phyloP scores from a whole-genome alignment of 1,284 basidiomycete species.

The Sanghuangporus weigelae region DNA sequence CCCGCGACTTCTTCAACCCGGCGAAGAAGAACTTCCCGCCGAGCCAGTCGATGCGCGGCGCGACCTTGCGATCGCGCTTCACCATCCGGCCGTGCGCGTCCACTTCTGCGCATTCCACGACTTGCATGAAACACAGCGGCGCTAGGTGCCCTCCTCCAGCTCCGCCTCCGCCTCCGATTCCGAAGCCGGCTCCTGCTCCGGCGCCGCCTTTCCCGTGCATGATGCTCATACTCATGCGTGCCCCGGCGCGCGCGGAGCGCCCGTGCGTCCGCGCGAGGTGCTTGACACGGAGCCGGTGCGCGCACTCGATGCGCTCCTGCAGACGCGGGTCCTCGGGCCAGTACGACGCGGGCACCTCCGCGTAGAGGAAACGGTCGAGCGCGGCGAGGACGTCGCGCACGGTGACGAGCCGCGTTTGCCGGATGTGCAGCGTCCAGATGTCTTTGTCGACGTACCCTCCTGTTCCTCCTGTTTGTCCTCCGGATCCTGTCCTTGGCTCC shows the following conservation, averaged over 20 bases:
- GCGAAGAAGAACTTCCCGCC: slow-evolving; percentile 11
- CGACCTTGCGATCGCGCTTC: slow-evolving; percentile 2
- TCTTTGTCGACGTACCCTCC: not conserved
- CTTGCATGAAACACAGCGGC: slow-evolving; percentile 7
- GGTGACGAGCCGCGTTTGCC: not conserved
- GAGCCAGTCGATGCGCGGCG: slow-evolving; percentile 8
- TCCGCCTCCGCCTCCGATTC: too few relatives aligned
- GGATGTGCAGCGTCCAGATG: not conserved
- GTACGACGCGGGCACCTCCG: not conserved
- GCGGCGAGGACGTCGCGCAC: slow-evolving; percentile 7
- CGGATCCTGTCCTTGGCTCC: too few relatives aligned
- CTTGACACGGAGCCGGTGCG: slow-evolving; percentile 3
- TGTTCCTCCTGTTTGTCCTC: not conserved
- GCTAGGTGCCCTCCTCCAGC: not conserved
- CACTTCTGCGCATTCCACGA: not conserved
- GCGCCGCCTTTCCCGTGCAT: not conserved
- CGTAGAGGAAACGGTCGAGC: slow-evolving; percentile 8
- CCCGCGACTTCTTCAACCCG: not conserved
- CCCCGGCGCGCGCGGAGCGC: not conserved
- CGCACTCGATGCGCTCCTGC: slow-evolving; percentile 2
- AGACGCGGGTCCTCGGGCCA: not conserved
- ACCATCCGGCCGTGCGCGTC: slow-evolving; percentile 1
- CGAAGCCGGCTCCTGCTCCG: not conserved
- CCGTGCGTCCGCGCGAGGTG: slow-evolving; percentile 5
- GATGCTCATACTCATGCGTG: not conserved